Conservation (phyloP, 768 basidiomycete genomes). For the Boletellus ananas region DNA sequence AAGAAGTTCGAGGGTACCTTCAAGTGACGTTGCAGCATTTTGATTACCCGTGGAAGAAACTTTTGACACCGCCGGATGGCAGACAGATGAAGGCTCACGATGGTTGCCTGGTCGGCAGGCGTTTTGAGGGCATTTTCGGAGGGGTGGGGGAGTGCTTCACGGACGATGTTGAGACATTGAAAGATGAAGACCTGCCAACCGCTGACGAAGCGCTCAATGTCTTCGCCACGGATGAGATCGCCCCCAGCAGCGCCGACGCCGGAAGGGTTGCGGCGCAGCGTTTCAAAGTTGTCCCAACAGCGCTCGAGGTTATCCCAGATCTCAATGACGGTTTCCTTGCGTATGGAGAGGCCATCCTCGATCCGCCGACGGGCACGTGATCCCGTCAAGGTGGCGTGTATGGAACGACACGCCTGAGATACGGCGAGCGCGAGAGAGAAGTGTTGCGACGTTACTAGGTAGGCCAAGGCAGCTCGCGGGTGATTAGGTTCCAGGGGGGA, state of each 20-base stretch:
- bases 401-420: conserved; percentile 69
- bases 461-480: conserved; percentile 39
- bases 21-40: conserved; percentile 50
- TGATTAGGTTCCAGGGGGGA: conserved; percentile 22
- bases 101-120: conserved; percentile 45
- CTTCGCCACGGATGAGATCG: conserved; percentile 42
- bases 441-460: conserved; percentile 53
- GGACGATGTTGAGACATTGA: conserved; percentile 86
- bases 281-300: conserved; percentile 83
- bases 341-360: conserved; percentile 49
- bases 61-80: conserved; percentile 47
- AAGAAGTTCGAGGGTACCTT: conserved; percentile 52
- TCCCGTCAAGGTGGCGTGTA: conserved; percentile 79
- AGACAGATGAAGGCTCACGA: conserved; percentile 44
- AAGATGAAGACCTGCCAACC: conserved; percentile 94
- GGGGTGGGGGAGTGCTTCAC: conserved; percentile 56
- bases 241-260: conserved; percentile 39
- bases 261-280: conserved; percentile 45
- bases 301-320: conserved; percentile 83
- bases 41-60: conserved; percentile 48
- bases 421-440: conserved; percentile 72
- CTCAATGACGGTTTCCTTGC: conserved; percentile 61
- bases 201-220: conserved; percentile 66
- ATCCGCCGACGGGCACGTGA: conserved; percentile 60
- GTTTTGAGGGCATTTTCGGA: conserved; percentile 45